Conservation (phyloP, 441 rosid genomes). For the Aleurites moluccanus region DNA sequence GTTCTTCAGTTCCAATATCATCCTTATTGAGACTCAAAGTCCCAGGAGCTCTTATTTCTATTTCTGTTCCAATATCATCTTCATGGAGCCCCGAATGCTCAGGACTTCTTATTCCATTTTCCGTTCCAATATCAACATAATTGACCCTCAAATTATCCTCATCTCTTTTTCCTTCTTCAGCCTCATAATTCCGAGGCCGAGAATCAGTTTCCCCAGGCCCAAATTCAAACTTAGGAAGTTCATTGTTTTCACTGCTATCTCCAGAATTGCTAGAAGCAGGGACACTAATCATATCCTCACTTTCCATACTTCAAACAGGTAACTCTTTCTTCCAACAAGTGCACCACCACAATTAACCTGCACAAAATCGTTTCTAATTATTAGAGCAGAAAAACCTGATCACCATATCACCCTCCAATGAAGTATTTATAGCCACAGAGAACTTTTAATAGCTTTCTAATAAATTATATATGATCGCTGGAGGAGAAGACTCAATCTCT, state of each 20-base stretch:
- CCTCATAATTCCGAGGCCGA: constrained; percentile 28
- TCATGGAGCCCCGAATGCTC: background rate
- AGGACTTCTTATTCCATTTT: background rate
- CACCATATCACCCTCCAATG: background rate
- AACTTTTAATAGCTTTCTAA: background rate
- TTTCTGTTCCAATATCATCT: constrained; percentile 1
- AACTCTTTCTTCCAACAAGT: constrained; percentile 15
- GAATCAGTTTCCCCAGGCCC: constrained; percentile 36
- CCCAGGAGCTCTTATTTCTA: background rate
- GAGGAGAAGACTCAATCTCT: background rate
- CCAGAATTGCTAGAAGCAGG: constrained; percentile 37
- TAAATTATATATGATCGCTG: background rate
- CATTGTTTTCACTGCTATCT: constrained; percentile 35
- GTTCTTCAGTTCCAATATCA: constrained; percentile 3
- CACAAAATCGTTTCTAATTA: constrained; percentile 20
- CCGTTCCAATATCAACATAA: constrained; percentile 1
- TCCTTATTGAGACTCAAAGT: background rate
- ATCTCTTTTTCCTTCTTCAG: constrained; percentile 25
- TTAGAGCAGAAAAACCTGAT: background rate
- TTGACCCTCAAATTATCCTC: constrained; percentile 18
- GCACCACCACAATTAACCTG: constrained; percentile 30
- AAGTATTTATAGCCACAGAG: background rate
- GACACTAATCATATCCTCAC: constrained; percentile 35
- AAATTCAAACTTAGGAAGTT: constrained; percentile 33
- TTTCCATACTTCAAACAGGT: constrained; percentile 39